Evolutionary conservation across 305 asterid species (phyloP).

Genomic region (Solanum hybrid): DNA sequence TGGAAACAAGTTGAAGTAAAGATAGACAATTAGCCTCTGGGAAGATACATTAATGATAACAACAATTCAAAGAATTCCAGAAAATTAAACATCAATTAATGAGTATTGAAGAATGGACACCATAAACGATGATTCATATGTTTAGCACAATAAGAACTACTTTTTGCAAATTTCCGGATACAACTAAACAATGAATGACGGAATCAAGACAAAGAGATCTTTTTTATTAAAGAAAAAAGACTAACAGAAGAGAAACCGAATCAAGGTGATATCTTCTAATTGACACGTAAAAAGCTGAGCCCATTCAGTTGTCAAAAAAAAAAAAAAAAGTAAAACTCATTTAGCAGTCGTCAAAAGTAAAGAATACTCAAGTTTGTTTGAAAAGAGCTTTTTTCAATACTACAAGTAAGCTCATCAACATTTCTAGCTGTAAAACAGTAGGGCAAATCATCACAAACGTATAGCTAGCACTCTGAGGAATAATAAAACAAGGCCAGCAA

Average conservation of each 20-base stretch:
- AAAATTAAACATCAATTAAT: constrained; percentile 1
- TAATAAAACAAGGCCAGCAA: neutral
- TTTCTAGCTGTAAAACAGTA: neutral
- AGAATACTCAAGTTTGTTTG: neutral
- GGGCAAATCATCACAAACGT: neutral
- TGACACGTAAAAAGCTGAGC: neutral
- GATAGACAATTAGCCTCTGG: neutral
- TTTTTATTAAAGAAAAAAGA: neutral
- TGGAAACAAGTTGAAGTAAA: constrained; percentile 18
- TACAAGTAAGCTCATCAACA: neutral
- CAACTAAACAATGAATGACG: neutral
- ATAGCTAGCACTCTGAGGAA: neutral
- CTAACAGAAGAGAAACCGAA: neutral
- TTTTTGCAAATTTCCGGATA: neutral
- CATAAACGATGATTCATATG: neutral
- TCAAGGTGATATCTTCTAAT: neutral
- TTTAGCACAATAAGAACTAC: neutral
- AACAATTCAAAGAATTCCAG: constrained; percentile 7
- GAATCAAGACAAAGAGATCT: neutral
- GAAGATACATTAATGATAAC: neutral
- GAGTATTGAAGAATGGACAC: neutral
- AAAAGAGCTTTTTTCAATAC: neutral
- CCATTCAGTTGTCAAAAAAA: neutral
- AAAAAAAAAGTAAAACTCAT: neutral
- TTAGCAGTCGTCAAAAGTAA: neutral